Percentiles rank a stretch among this genome's conserved stretches.
phyloP scores from a whole-genome alignment of 2,329 filamentous ascomycete species.

The Pyrenochaeta sp. region DNA sequence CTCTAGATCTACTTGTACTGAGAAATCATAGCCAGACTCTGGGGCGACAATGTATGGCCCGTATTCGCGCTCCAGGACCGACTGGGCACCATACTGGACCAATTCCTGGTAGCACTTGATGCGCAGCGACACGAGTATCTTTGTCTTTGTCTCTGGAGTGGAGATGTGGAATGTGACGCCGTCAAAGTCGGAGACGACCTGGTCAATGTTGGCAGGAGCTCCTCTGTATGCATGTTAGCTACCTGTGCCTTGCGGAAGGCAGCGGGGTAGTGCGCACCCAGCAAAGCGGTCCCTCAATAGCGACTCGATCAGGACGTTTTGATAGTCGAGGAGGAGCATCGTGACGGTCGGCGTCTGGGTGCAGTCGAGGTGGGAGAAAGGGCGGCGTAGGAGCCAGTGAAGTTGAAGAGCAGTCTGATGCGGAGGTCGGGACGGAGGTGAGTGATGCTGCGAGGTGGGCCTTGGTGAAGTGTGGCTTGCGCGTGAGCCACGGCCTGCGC shows the following conservation, averaged over 20 bases:
- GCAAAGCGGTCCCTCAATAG: constrained; percentile 94
- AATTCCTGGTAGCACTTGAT: constrained; percentile 96
- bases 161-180: constrained; percentile 98
- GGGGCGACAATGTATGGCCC: constrained; percentile 86
- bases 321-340: constrained; percentile 96
- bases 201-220: constrained; percentile 87
- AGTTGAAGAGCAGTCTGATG: constrained; percentile 34
- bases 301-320: constrained; percentile 97
- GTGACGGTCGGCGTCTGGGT: constrained; percentile 26
- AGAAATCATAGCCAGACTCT: constrained; percentile 96
- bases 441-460: constrained; percentile 35
- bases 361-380: constrained; percentile 4
- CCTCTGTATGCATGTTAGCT: constrained; percentile 66
- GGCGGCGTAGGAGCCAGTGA: constrained; percentile 27
- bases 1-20: constrained; percentile 87
- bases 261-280: constrained; percentile 64
- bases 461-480: constrained; percentile 30
- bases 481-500: constrained; percentile 27
- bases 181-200: constrained; percentile 98
- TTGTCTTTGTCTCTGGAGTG: constrained; percentile 89
- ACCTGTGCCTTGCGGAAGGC: constrained; percentile 38
- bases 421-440: constrained; percentile 40
- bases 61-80: constrained; percentile 93
- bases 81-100: constrained; percentile 88
- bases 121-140: constrained; percentile 92